A percentile compares a stretch with the other conserved stretches of the same genome.
These are phyloP conservation scores for Alternaria arborescens DNA, from an alignment of 2,329 filamentous ascomycete species.

Conservation along the genomic window DNA sequence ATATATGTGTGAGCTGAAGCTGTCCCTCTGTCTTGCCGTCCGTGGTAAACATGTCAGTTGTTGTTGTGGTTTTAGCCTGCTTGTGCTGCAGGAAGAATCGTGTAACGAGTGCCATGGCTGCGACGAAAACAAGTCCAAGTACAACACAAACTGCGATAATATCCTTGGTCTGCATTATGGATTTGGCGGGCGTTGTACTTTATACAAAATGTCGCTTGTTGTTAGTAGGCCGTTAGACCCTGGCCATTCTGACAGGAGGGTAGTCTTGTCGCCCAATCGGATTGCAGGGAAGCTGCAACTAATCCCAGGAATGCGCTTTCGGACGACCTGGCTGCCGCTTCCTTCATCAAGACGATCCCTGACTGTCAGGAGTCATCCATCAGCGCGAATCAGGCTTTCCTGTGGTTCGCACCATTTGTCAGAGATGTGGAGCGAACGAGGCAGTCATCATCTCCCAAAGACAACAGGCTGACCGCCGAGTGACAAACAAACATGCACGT, in stretches of 20 bases:
- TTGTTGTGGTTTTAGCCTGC: slow-evolving; percentile 26
- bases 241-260: slow-evolving; percentile 9
- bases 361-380: slow-evolving; percentile 17
- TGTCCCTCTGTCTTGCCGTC: slow-evolving; percentile 26
- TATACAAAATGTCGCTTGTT: slow-evolving; percentile 32
- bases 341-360: slow-evolving; percentile 9
- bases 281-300: slow-evolving; percentile 36
- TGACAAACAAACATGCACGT: slow-evolving; percentile 1
- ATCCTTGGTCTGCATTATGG: slow-evolving; percentile 22
- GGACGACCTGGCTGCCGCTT: slow-evolving; percentile 29
- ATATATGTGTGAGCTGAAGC: slow-evolving; percentile 21
- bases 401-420: slow-evolving; percentile 13
- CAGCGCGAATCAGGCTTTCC: slow-evolving; percentile 23
- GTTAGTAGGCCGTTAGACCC: slow-evolving; percentile 17
- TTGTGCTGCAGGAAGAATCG: slow-evolving; percentile 40
- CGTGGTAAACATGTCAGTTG: slow-evolving; percentile 5
- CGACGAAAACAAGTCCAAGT: slow-evolving; percentile 21
- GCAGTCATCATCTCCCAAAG: background rate
- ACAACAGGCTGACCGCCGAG: background rate
- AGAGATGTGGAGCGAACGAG: slow-evolving; percentile 4
- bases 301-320: slow-evolving; percentile 22
- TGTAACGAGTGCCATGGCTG: slow-evolving; percentile 42
- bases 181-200: slow-evolving; percentile 16
- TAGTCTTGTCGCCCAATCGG: slow-evolving; percentile 37
- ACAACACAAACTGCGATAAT: slow-evolving; percentile 30